Conservation (phyloP, 768 basidiomycete genomes). For the Clathrus columnatus region DNA sequence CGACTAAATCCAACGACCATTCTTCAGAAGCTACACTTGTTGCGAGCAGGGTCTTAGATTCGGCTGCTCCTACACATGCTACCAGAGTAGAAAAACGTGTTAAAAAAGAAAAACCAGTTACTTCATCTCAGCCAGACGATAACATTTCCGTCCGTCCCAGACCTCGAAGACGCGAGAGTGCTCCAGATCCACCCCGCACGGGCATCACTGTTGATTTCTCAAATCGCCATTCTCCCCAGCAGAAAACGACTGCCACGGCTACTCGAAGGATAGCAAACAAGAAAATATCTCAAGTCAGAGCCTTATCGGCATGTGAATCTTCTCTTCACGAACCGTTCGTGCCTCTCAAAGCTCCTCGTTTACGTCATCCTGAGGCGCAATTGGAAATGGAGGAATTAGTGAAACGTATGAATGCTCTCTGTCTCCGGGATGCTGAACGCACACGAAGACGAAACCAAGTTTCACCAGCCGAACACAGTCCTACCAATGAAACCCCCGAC, state of each 20-base stretch:
- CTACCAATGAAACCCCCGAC: neutral
- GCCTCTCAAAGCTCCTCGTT: slow-evolving; percentile 33
- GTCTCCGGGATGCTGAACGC: slow-evolving; percentile 2
- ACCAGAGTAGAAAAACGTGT: neutral
- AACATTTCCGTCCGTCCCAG: neutral
- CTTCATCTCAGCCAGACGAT: no score
- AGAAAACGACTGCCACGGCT: neutral
- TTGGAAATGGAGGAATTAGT: slow-evolving; percentile 37
- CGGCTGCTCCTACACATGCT: neutral
- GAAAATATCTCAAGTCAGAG: neutral
- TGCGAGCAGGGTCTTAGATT: neutral
- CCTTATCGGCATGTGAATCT: neutral
- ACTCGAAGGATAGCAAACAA: neutral
- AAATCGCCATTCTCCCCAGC: neutral
- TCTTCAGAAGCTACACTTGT: neutral
- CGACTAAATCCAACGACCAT: neutral
- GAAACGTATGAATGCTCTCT: slow-evolving; percentile 35
- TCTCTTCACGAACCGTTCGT: neutral
- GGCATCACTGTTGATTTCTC: neutral
- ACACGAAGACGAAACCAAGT: slow-evolving; percentile 34
- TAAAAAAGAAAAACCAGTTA: no score
- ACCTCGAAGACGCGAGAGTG: neutral
- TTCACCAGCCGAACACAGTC: neutral
- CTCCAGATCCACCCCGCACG: neutral
- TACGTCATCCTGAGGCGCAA: slow-evolving; percentile 33